phyloP scores from a whole-genome alignment of 345 rosid genomes.

The Hibiscus mutabilis region DNA sequence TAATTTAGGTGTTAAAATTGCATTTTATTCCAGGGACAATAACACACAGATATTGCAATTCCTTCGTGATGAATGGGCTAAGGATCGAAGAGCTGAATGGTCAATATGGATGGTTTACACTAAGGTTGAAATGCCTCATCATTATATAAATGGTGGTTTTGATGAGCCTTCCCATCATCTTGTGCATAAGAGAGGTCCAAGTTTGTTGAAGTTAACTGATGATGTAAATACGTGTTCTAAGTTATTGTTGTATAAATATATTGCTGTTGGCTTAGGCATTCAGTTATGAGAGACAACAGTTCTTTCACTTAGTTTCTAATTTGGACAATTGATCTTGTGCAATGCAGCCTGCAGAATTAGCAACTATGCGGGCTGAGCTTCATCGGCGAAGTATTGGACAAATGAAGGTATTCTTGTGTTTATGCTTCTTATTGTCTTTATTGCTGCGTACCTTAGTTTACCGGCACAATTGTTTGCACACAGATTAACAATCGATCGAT shows the following conservation, averaged over 20 bases:
- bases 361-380: slow-evolving; percentile 88
- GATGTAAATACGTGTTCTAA: slow-evolving; percentile 46
- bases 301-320: slow-evolving; percentile 17
- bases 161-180: slow-evolving; percentile 55
- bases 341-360: slow-evolving; percentile 69
- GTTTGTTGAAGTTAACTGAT: slow-evolving; percentile 56
- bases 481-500: slow-evolving; percentile 86
- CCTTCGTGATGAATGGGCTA: slow-evolving; percentile 68
- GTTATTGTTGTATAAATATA: background rate
- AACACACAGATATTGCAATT: slow-evolving; percentile 51
- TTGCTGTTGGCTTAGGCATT: slow-evolving; percentile 16
- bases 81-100: slow-evolving; percentile 92
- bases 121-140: slow-evolving; percentile 96
- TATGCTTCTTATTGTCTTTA: background rate
- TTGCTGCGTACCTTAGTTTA: slow-evolving; percentile 11
- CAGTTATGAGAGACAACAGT: background rate
- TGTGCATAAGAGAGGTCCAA: slow-evolving; percentile 52
- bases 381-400: slow-evolving; percentile 95
- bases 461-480: slow-evolving; percentile 16
- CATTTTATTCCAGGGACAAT: slow-evolving; percentile 50
- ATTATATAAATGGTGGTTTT: slow-evolving; percentile 69
- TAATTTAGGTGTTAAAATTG: slow-evolving; percentile 10
- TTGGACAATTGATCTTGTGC: slow-evolving; percentile 15
- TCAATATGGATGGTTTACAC: slow-evolving; percentile 98
- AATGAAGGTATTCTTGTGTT: slow-evolving; percentile 60